Evolutionary conservation across 331 rosid species (phyloP).

Genomic region (Spiraea crenata): DNA sequence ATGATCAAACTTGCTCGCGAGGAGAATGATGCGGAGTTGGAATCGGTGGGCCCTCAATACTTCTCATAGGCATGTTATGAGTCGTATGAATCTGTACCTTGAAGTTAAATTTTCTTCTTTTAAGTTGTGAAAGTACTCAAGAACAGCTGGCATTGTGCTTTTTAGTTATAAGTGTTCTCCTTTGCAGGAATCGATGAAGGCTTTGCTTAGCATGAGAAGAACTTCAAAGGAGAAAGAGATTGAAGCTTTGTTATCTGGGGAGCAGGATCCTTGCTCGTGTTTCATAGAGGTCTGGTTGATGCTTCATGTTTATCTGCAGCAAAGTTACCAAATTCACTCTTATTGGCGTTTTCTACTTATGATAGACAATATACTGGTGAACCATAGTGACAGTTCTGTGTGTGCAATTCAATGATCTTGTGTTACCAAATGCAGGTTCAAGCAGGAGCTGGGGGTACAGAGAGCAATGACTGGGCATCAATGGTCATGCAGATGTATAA

Average conservation of each 20-base stretch:
- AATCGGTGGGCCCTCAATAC: slow-evolving; percentile 84
- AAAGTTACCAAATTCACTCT: neutral
- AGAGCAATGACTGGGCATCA: slow-evolving; percentile 98
- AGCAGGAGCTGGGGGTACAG: slow-evolving; percentile 98
- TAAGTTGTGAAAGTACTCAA: slow-evolving; percentile 13
- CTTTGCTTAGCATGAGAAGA: slow-evolving; percentile 73
- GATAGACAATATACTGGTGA: neutral
- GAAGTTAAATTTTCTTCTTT: slow-evolving; percentile 5
- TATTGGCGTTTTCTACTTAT: neutral
- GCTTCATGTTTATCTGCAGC: slow-evolving; percentile 1
- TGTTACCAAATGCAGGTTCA: slow-evolving; percentile 58
- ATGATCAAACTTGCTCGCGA: slow-evolving; percentile 86
- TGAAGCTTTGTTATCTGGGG: slow-evolving; percentile 87
- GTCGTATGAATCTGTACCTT: slow-evolving; percentile 2
- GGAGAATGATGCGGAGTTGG: slow-evolving; percentile 79
- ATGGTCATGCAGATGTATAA: slow-evolving; percentile 97
- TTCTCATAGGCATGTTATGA: slow-evolving; percentile 74
- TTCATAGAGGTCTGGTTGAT: slow-evolving; percentile 72
- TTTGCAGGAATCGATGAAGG: slow-evolving; percentile 73
- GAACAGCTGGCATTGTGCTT: slow-evolving; percentile 11
- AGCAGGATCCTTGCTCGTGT: slow-evolving; percentile 81
- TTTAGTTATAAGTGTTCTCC: slow-evolving; percentile 28
- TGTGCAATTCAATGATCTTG: slow-evolving; percentile 10
- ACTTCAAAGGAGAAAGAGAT: slow-evolving; percentile 80
- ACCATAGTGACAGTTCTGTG: slow-evolving; percentile 13